Evolutionary conservation across 805 yeast species (phyloP).

Genomic region (Lachancea meyersii): DNA sequence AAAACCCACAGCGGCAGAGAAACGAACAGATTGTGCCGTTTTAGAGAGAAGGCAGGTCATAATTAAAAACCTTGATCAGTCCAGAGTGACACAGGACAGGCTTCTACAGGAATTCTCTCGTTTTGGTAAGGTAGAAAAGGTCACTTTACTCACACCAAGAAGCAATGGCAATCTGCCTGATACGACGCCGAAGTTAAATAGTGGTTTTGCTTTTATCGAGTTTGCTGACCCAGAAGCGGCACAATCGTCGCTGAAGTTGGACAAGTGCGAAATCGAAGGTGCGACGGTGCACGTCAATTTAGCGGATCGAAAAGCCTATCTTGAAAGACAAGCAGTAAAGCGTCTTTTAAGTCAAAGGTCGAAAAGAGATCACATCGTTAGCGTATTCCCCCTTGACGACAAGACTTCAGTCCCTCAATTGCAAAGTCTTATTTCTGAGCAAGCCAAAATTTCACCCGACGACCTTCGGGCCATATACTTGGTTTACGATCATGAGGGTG

Average conservation of each 20-base stretch:
- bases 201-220: constrained; percentile 63
- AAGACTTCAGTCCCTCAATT: constrained; percentile 22
- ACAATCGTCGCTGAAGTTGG: constrained; percentile 38
- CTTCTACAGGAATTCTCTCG: constrained; percentile 39
- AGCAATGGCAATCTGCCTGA: neutral
- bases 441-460: constrained; percentile 6
- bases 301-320: constrained; percentile 38
- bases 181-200: constrained; percentile 34
- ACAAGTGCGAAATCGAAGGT: constrained; percentile 40
- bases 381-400: constrained; percentile 29
- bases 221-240: constrained; percentile 44
- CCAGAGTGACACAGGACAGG: constrained; percentile 34
- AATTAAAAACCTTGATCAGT: constrained; percentile 47
- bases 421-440: constrained; percentile 13
- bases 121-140: constrained; percentile 48
- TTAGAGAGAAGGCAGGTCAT: constrained; percentile 53
- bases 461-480: constrained; percentile 39
- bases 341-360: constrained; percentile 21
- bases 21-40: constrained; percentile 39
- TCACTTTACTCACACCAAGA: constrained; percentile 28
- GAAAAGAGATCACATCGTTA: constrained; percentile 13
- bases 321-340: constrained; percentile 32
- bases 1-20: constrained; percentile 42
- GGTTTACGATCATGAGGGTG: constrained; percentile 42
- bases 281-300: constrained; percentile 44